phyloP scores from a whole-genome alignment of 306 rosid genomes.

The Albizia julibrissin region DNA sequence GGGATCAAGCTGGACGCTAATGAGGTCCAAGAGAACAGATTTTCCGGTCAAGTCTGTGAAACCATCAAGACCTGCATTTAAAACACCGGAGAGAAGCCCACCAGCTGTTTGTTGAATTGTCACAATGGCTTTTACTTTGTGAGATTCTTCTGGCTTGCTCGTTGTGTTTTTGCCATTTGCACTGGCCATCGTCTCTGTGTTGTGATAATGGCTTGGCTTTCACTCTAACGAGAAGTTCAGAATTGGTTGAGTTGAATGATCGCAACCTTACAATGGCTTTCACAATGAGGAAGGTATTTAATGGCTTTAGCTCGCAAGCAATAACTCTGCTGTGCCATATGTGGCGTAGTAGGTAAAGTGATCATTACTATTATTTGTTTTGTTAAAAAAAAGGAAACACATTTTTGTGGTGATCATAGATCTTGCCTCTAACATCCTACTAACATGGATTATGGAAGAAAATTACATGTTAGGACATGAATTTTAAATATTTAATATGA shows the following conservation, averaged over 20 bases:
- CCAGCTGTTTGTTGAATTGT: constrained; percentile 20
- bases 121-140: constrained; percentile 34
- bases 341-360: neutral
- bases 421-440: neutral
- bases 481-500: neutral
- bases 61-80: constrained; percentile 14
- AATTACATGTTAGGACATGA: neutral
- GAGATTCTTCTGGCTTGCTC: neutral
- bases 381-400: neutral
- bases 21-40: constrained; percentile 41
- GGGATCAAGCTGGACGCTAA: constrained; percentile 36
- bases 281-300: neutral
- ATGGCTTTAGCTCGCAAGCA: neutral
- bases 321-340: no score
- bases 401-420: neutral
- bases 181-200: neutral
- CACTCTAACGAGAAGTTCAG: neutral
- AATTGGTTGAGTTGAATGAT: neutral
- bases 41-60: constrained; percentile 25
- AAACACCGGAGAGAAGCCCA: constrained; percentile 8
- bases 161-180: neutral
- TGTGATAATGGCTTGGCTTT: neutral
- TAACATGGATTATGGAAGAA: neutral
- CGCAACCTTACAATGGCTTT: neutral
- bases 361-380: no score